Evolutionary conservation across 371 early-diverging fungal genomes (phyloP), one percentile per base, ranked within the genome.

Genomic region (Batrachochytrium dendrobatidis): DNA sequence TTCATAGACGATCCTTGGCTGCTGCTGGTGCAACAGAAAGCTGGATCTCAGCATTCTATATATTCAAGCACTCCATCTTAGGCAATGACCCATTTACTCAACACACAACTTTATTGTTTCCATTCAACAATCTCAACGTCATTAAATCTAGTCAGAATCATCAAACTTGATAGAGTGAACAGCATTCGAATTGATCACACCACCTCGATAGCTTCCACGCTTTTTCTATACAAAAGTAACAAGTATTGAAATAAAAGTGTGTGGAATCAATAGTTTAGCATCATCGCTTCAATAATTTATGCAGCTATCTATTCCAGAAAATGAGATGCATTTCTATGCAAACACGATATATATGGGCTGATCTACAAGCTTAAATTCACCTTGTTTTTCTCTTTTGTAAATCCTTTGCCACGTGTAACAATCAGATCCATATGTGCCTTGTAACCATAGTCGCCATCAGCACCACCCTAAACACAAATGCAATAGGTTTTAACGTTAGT

Each of bases 381-480:
- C 79, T 96, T 96, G 68, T 91, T 91, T 84, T 98, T 98, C 63
- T 94, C 95, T 10, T 87, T 86, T 35, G 91, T 82, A 81, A 98
- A 98, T 26, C 86, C 89, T 72, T 93, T 94, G 35, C 98, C 98
- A 33, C 89, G 78, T 5, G 88, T 91, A 35, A 86, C 87, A 57
- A 91, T 86, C 63, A 98, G 79, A 60, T 97, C 97, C 67, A 79
- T 75, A 67, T 93, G 87, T 3, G 98, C 98, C 66, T 90, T 93
- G 77, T 84, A 80, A 17, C 96, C 97, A 71, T 93, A 96, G 43
- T 57, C 52, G 33, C 33, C 43, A 15, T 59, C 59, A 5, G 73
- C 73, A 10, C 64, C 66, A 30, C 68, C 69, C 55, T 67, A 8
- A 15, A n/a, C n/a, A n/a, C n/a, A n/a, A n/a, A n/a, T n/a, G n/a